Base-by-base conservation (phyloP, 345 rosid genomes). In the Syzygium aromaticum region DNA sequence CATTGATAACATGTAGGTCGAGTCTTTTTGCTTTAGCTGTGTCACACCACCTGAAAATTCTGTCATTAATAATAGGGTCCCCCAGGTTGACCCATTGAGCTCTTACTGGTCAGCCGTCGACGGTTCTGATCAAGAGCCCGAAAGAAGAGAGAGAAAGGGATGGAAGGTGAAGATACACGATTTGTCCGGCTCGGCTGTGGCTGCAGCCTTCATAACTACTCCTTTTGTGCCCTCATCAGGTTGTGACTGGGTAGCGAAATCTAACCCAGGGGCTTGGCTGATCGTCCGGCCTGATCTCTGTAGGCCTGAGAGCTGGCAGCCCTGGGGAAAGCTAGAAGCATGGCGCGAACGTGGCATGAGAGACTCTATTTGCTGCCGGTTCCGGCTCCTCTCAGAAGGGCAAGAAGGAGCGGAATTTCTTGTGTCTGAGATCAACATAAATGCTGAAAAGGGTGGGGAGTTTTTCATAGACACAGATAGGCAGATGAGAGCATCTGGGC, bases 81-180 rank as follows among this genome's bases (percentile, higher is more conserved):
- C 96, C 46, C 95, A 92, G 87, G 92, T 91, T 89, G 98, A 97
- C 95, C 96, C 93, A 8, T 91, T 96, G 89, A 93, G 92, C 84
- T 88, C 90, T 38, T 94, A 93, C 88, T 95, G 96, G 95, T 91
- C 95, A 84, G 90, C 92, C 88, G 87, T 88, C 0, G 94, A 95
- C 73, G 91, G 93, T 85, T 86, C 87, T 0, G 96, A 94, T 86
- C 78, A 94, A 51, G 98, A 94, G 88, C 89, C 89, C 5, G 97
- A 95, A 88, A 92, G 98, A 90, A 94, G 98, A 85, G 99, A 97
- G 90, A 93, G 99, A 84, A 97, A 95, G 89, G 98, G 99, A 83
- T 97, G 99, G 99, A 97, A 96, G 90, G 99, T 97, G 95, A 96
- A 94, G 94, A 96, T 97, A 90, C 99, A 97, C 2, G 98, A 97